Base-by-base conservation (phyloP, 2,329 filamentous ascomycete genomes). In the Ophiostoma novo-ulmi region DNA sequence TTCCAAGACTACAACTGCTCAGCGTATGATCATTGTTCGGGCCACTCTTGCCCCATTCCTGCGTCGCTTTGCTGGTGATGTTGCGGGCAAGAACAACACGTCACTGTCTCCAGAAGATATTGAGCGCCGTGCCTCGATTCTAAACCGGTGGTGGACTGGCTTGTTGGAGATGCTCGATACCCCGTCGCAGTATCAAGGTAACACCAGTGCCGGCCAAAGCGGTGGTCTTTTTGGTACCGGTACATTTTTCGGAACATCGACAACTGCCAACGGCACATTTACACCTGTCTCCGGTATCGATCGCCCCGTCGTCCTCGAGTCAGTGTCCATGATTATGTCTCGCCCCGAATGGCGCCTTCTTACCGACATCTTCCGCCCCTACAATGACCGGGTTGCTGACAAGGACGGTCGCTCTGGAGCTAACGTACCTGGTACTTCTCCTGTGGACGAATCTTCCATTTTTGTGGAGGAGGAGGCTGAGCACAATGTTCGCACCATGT, bases 61-160 rank as follows among this genome's bases (percentile, higher is more conserved):
- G 63, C 85, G 88, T 71, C 88, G 86, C 69, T 89, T 93, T 75
- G 85, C 86, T 72, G 81, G 85, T 44, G 89, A 94, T 76, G 81
- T 87, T 1, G 92, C 91, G 8, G 90, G 87, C 75, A 80, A 80
- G 10, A 90, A 87, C 75, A 81, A 80, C 72, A 71, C 74, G 22
- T 44, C 74, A 20, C 82, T 97, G 65, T 82, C 86, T n/a, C 84
- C 92, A 1, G 92, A 97, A 80, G 92, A 97, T 77, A 80, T 97
- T 64, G 93, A 97, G 76, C 87, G 91, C 48, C 86, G 94, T 72
- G 87, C 91, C 1, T 88, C 88, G 64, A 92, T 96, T 67, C 81
- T 97, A 71, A 92, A 95, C 78, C 94, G 92, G 77, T 97, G 94
- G 94, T 97, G 94, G 94, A 89, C 85, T 63, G 89, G 87, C 1